Evolutionary conservation across 192 early-diverging fungal species (phyloP), one percentile per base, ranked within the genome.

Genomic region (Entomortierella chlamydospora): DNA sequence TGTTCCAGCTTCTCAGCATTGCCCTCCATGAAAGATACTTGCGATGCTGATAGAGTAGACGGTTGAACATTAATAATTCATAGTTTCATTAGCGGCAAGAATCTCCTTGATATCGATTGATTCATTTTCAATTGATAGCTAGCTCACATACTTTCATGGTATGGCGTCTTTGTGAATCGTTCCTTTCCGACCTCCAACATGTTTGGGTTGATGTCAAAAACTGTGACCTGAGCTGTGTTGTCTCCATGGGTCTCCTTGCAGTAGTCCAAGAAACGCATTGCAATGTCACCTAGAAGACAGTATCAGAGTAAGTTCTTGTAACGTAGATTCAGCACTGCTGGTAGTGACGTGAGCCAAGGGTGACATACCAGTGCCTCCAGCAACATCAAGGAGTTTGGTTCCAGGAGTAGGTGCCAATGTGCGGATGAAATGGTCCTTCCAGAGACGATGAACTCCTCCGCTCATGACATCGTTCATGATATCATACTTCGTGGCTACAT

Each of bases 381-480:
- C 98, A 50, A 99, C 98, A 82, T 99, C 98, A 47, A 99, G 83
- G 7, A 98, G 87, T 57, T 88, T 90, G 33, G 95, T 96, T 11
- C 89, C 90, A 7, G 91, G 91, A 2, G 88, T 81, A 0, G 98
- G 96, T 1, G 94, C 90, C 83, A 99, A 86, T 23, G 82, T 85
- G 26, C 89, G 87, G 62, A 99, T 93, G 80, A 95, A 94, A 73
- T 95, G 90, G 71, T 98, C 95, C 73, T 99, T 99, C 98, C 98
- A 99, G 34, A 98, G 74, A 58, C 97, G 89, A 81, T 99, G 97
- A 23, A 99, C 83, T 31, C 98, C 98, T 31, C 88, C 84, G 74
- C 91, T 93, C 97, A 98, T 98, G 22, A 93, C 91, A 64, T 98
- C 97, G 86, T 98, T 98, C 98, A 99, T 98, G 13, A 97, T 62